Evolutionary conservation across 768 basidiomycete genomes (phyloP).

Genomic region (Naematelia encephala): DNA sequence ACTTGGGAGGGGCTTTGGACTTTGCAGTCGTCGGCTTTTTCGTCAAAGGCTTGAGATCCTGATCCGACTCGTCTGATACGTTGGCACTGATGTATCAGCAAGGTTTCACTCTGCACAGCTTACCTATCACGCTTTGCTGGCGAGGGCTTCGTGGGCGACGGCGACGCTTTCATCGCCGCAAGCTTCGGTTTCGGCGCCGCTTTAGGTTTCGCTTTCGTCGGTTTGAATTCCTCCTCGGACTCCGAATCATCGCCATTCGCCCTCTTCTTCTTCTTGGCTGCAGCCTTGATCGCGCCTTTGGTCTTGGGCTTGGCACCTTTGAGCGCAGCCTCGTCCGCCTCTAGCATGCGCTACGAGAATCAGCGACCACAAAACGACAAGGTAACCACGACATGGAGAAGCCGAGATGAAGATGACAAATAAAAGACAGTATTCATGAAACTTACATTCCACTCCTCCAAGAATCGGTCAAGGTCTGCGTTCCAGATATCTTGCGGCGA

Average conservation of each 20-base stretch:
- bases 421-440: slow-evolving; percentile 11
- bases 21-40: slow-evolving; percentile 12
- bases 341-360: slow-evolving; percentile 35
- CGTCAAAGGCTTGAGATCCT: slow-evolving; percentile 36
- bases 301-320: slow-evolving; percentile 59
- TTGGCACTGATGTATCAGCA: slow-evolving; percentile 11
- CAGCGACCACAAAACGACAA: background rate
- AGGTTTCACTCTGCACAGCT: slow-evolving; percentile 8
- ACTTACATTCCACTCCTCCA: slow-evolving; percentile 78
- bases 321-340: slow-evolving; percentile 55
- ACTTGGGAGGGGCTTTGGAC: slow-evolving; percentile 22
- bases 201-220: slow-evolving; percentile 54
- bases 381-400: background rate
- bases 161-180: slow-evolving; percentile 22
- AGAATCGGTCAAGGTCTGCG: slow-evolving; percentile 76
- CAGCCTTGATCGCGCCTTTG: slow-evolving; percentile 53
- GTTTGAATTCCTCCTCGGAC: slow-evolving; percentile 61
- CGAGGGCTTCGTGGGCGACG: slow-evolving; percentile 21
- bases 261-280: slow-evolving; percentile 53
- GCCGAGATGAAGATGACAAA: background rate
- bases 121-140: slow-evolving; percentile 29
- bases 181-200: slow-evolving; percentile 36
- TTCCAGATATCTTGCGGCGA: slow-evolving; percentile 85
- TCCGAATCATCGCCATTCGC: slow-evolving; percentile 45
- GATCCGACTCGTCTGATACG: slow-evolving; percentile 31